These are phyloP conservation scores for Peronospora tabacina DNA, from an alignment of 352 stramenopile genomes.

Conservation along the genomic window DNA sequence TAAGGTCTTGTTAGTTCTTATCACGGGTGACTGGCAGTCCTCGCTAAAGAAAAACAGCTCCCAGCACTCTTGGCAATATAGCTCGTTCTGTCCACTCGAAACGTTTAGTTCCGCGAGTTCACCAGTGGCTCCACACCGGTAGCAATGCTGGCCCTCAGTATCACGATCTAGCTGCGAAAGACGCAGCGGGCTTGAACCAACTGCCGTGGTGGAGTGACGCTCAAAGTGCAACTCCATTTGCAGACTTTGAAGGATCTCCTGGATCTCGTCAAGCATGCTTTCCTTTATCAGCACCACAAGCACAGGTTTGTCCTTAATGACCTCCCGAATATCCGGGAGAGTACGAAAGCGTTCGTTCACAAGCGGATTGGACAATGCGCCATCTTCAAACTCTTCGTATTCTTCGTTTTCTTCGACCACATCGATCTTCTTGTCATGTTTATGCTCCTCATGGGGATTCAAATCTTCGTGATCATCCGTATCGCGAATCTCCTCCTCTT, in stretches of 20 bases:
- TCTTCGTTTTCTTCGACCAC: background rate
- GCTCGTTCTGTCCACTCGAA: slow-evolving; percentile 32
- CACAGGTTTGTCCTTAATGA: slow-evolving; percentile 50
- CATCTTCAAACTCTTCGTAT: slow-evolving; percentile 14
- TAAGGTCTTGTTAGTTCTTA: slow-evolving; percentile 22
- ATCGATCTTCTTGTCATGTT: background rate
- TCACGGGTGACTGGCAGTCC: slow-evolving; percentile 19
- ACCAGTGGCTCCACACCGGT: slow-evolving; percentile 43
- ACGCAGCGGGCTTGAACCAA: slow-evolving; percentile 30
- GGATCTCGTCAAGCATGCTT: slow-evolving; percentile 68
- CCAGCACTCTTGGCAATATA: slow-evolving; percentile 73
- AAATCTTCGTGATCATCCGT: slow-evolving; percentile 11
- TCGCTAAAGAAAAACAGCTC: slow-evolving; percentile 69
- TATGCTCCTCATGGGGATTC: slow-evolving; percentile 3
- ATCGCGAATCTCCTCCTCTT: slow-evolving; percentile 19
- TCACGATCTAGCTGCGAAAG: slow-evolving; percentile 14
- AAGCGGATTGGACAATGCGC: slow-evolving; percentile 39
- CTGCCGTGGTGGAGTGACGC: slow-evolving; percentile 53
- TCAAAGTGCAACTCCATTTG: slow-evolving; percentile 79
- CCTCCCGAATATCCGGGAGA: slow-evolving; percentile 39
- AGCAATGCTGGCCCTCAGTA: slow-evolving; percentile 33
- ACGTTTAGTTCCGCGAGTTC: slow-evolving; percentile 52
- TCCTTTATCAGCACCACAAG: slow-evolving; percentile 60
- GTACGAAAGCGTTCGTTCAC: slow-evolving; percentile 45
- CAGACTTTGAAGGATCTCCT: slow-evolving; percentile 66